phyloP scores from a whole-genome alignment of 176 grass and related monocot species.

The Phyllostachys edulis region DNA sequence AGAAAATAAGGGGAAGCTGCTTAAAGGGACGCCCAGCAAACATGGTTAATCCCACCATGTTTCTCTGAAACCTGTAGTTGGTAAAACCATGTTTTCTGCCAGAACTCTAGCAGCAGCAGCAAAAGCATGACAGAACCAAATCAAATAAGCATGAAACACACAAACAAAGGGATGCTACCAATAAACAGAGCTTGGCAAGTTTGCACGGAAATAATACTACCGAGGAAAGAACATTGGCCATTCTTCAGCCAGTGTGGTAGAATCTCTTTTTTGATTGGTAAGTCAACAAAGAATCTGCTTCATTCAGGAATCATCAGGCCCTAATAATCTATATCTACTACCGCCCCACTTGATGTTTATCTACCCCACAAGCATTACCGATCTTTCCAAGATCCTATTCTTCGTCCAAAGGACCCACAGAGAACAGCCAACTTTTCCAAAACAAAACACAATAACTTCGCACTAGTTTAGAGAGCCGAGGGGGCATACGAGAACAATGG shows the following conservation, averaged over 20 bases:
- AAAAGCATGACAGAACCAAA: constrained; percentile 7
- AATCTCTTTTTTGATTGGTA: constrained; percentile 2
- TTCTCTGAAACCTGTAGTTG: background rate
- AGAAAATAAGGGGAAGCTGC: background rate
- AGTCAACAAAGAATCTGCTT: constrained; percentile 21
- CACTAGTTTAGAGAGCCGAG: background rate
- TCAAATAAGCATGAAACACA: background rate
- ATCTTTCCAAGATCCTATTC: constrained; percentile 45
- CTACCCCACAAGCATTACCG: background rate
- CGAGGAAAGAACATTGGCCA: background rate
- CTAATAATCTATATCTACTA: background rate
- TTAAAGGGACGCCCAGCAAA: background rate
- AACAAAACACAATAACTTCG: background rate
- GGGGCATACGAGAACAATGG: background rate
- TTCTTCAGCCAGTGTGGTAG: constrained; percentile 1
- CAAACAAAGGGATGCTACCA: background rate
- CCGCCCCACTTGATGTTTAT: background rate
- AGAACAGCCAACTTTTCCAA: background rate
- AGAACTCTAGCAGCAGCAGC: background rate
- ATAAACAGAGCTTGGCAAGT: background rate
- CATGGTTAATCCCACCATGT: background rate
- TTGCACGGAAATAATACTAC: background rate
- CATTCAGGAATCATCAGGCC: background rate
- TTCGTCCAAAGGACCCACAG: background rate
- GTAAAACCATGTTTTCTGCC: background rate